Base-by-base conservation (phyloP, 257 asterid species). In the Solanum tarapatanum region DNA sequence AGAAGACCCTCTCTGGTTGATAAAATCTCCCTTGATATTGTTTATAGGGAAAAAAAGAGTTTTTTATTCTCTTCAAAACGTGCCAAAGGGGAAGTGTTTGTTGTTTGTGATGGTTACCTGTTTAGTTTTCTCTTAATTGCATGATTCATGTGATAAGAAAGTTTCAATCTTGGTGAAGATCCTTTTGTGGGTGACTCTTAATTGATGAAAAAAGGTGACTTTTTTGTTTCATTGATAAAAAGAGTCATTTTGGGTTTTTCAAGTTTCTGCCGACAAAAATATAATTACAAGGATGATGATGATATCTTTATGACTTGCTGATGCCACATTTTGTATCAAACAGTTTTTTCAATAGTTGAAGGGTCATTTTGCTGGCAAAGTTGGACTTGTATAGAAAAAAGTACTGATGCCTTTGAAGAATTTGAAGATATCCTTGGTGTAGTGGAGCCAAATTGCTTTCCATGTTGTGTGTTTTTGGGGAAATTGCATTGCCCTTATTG, bases 61-160 rank as follows among this genome's bases (percentile, higher is more conserved):
- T 1, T 16, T 73, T 24, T 73, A 4, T 88, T 48, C 87, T 28
- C 1, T 73, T 83, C 75, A 51, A 75, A 75, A 68, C 41, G 85
- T 89, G 82, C 60, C 69, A 87, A 58, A 7, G 41, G 26, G 32
- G 43, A 72, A 72, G 88, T 26, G 17, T 48, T 41, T 72, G 82
- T 85, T 32, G 24, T 12, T 30, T 58, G n/a, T 83, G 51, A 32
- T 17, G n/a, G 41, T 17, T 51, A 36, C 77, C 36, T 86, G 70
- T 28, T 80, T 48, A 16, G 39, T 51, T 88, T 69, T 28, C 24
- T 79, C 24, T 43, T 79, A 24, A 79, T 79, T 80, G 84, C 84
- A 83, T 77, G 73, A 75, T 87, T 88, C 89, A 86, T 36, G 86
- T 83, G 90, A 84, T 87, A 77, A 87, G 86, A 69, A 51, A 33